These are phyloP conservation scores for Petunia axillaris DNA, from an alignment of 257 asterid genomes.

Conservation along the genomic window DNA sequence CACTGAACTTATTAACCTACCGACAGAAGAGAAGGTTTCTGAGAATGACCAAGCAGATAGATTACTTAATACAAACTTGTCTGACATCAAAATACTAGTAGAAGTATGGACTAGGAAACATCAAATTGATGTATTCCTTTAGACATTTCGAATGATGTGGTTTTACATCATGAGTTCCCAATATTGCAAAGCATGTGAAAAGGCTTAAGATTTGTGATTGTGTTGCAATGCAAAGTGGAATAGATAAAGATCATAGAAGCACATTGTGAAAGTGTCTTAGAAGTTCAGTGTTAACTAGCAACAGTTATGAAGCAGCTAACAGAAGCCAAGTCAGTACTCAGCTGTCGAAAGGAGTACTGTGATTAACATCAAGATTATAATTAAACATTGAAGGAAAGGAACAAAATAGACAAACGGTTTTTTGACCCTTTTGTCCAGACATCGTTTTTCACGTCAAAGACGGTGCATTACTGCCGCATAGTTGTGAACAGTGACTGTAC, in stretches of 20 bases:
- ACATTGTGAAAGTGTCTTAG: not conserved
- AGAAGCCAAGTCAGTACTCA: not conserved
- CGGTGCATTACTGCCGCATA: not conserved
- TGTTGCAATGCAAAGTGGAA: not conserved
- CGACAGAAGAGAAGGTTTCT: constrained; percentile 1
- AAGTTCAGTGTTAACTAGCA: not conserved
- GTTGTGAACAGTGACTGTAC: not conserved
- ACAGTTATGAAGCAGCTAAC: not conserved
- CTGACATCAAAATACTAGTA: not conserved
- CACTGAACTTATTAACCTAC: not conserved
- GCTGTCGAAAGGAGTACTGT: not conserved
- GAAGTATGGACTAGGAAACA: no score
- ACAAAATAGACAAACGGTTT: not conserved
- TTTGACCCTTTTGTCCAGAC: not conserved
- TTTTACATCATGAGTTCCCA: not conserved
- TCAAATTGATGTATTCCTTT: no score
- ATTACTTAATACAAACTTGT: not conserved
- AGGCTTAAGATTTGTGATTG: not conserved
- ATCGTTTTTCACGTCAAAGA: not conserved
- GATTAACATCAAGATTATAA: constrained; percentile 12
- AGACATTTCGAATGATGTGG: no score
- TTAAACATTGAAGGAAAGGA: not conserved
- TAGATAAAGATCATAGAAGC: not conserved
- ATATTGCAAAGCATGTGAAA: not conserved
- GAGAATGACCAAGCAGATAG: not conserved